A percentile compares a stretch with the other conserved stretches of the same genome.
Evolutionary conservation across 2,329 filamentous ascomycete species (phyloP).

Genomic region (Cordyceps cicadae): DNA sequence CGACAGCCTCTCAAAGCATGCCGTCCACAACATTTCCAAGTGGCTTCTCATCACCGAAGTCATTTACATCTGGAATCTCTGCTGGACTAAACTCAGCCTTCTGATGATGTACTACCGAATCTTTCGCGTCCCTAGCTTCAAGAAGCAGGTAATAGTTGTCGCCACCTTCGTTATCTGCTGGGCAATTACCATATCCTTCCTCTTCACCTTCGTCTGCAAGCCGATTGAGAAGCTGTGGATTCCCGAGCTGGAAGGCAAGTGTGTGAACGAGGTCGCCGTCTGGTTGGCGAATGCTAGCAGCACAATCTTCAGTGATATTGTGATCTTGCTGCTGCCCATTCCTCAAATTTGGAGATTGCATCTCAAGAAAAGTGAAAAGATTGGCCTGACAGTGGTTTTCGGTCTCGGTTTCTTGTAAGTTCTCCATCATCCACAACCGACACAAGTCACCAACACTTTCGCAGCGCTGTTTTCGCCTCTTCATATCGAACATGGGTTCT

Average conservation of each 20-base stretch:
- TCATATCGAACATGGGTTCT: constrained; percentile 39
- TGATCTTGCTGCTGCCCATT: constrained; percentile 36
- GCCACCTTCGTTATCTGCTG: constrained; percentile 37
- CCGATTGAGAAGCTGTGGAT: constrained; percentile 44
- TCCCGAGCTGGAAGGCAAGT: constrained; percentile 33
- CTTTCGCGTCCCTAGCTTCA: constrained; percentile 37
- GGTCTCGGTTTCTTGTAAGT: constrained; percentile 36
- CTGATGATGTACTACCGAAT: constrained; percentile 46
- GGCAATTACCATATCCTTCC: constrained; percentile 38
- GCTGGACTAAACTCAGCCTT: constrained; percentile 41
- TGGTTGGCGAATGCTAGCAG: constrained; percentile 43
- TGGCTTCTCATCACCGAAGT: constrained; percentile 39
- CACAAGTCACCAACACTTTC: not conserved
- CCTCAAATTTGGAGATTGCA: constrained; percentile 36
- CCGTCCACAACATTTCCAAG: constrained; percentile 38
- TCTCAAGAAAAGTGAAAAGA: constrained; percentile 32
- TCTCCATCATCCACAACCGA: not conserved
- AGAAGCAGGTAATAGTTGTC: constrained; percentile 32
- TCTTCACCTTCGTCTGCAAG: constrained; percentile 44
- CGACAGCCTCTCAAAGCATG: constrained; percentile 24
- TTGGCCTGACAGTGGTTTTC: constrained; percentile 37
- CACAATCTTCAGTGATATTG: constrained; percentile 38
- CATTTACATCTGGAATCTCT: constrained; percentile 39
- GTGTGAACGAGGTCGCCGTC: constrained; percentile 40
- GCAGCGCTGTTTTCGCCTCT: constrained; percentile 38